Evolutionary conservation across 495 filamentous ascomycete species (phyloP), one percentile per base, ranked within the genome.

Genomic region (Cercophora newfieldiana): DNA sequence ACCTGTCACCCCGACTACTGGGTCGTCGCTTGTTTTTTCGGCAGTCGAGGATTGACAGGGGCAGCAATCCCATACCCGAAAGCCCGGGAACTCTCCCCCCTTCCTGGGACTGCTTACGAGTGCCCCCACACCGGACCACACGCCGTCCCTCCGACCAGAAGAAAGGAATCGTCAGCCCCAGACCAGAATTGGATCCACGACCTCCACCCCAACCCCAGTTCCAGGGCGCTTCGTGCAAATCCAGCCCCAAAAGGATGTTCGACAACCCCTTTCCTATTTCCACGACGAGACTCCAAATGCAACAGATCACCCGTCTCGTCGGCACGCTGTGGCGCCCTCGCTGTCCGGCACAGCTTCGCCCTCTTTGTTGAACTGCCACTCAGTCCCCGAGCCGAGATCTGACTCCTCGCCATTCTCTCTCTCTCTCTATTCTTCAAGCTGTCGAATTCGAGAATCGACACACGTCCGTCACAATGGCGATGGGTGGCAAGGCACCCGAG

Each of bases 401-500:
- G 37, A 44, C 37, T 33, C 37, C 4, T 2, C 37, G 37, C 37
- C 18, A 14, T 44, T 16, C 12, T 16, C 18, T 44, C 12, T 44
- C 4, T 44, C 37, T 44, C 37, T 44, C 37, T 44, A n/a, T 44
- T 44, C 4, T 44, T 14, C 37, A 2, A 4, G 12, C 30, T 4
- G 37, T 44, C 37, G 37, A 14, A 44, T 44, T 14, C 37, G 37
- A 44, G 10, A 44, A 44, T 14, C 37, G 37, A 44, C 37, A 44
- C 12, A 44, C 37, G 37, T 14, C 10, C 37, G 10, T 44, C 37
- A 44, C 12, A 25, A 58, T 28, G 55, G 66, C 49, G 37, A 67
- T 72, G 37, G 66, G 57, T 1, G 67, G 66, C 0, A 28, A 69
- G 30, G 66, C 56, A 10, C 64, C 61, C 2, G 47, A 47, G 57